Base-by-base conservation (phyloP, 139 green algal species). In the Coccomyxa sp. region DNA sequence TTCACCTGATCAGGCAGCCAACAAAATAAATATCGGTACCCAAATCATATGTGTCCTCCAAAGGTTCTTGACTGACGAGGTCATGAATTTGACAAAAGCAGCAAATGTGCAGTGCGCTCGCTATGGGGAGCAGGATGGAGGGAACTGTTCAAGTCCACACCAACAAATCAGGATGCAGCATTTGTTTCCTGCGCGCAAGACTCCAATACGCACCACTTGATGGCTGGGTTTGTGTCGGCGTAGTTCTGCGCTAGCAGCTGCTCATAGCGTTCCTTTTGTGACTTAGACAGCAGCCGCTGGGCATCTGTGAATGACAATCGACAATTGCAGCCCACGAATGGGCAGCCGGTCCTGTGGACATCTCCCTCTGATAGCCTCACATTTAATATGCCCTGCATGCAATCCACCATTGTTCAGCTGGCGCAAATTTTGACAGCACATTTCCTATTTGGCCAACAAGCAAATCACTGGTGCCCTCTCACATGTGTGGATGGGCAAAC, bases 191-290 rank as follows among this genome's bases (percentile, higher is more conserved):
- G 18, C 63, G 21, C 63, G 21, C 18, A 28, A 9, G 18, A 71
- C 7, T 71, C 7, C 21, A 1, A 71, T 9, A 9, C 21, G 21
- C 18, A 71, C 18, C 63, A 71, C 18, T 71, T 71, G 63, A 71
- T 71, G 63, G 21, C 25, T 0, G 79, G 82, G 71, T 85, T 83
- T 1, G 51, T 71, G 31, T 82, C 45, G 23, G 81, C 74, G 58
- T 85, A 86, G 4, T 79, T 60, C 27, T 86, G 85, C 0, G 85
- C 85, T 58, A 60, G 51, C 38, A 90, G 83, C 14, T 76, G 59
- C 51, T 74, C n/a, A 57, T 79, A 86, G 25, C 85, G 83, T 7
- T 10, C 21, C 45, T 58, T 23, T n/a, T 75, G 28, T 3, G 25
- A 11, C 7, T n/a, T 31, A 18, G 31, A 27, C 77, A 90, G 63